Base-by-base conservation (phyloP, 306 rosid species). In the Prunus dulcis region DNA sequence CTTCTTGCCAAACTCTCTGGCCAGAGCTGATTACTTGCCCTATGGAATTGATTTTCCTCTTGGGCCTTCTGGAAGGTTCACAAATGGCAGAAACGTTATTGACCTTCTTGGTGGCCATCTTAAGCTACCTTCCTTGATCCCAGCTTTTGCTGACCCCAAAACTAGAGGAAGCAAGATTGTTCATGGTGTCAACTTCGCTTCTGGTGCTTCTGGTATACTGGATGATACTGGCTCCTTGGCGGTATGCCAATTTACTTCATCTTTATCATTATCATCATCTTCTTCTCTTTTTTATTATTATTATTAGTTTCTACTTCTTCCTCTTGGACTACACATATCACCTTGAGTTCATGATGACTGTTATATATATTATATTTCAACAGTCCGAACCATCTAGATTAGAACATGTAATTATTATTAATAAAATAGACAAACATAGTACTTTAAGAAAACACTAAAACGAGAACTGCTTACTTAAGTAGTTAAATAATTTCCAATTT, bases 151-250 rank as follows among this genome's bases (percentile, higher is more conserved):
- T 4, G 87, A 86, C 46, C 87, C 90, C 28, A 71, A 70, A 2
- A 81, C 87, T 3, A 78, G 63, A 52, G 87, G 86, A 27, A 43
- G 22, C 25, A 83, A 63, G 45, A 81, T 86, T 23, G 53, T 81
- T 72, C 83, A 72, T 50, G 89, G 89, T 18, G 87, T 86, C 66
- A 76, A 83, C 67, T 86, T 63, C 22, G 87, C 90, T 58, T 86
- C 90, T 13, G 90, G 82, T 60, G 86, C 81, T 65, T 83, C 90
- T 3, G 89, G 87, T 20, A 86, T 86, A n/a, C 87, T 81, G 0
- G 89, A 86, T 27, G 78, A 78, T 18, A 86, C 89, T 28, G 89
- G 89, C 71, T 72, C 56, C 9, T 8, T 83, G 12, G 81, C 83
- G 73, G 89, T 86, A 78, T 67, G 63, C 3, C 46, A n/a, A 47